Conservation (phyloP, 1,139 yeast genomes). For the Groenewaldozyma auringiensis region DNA sequence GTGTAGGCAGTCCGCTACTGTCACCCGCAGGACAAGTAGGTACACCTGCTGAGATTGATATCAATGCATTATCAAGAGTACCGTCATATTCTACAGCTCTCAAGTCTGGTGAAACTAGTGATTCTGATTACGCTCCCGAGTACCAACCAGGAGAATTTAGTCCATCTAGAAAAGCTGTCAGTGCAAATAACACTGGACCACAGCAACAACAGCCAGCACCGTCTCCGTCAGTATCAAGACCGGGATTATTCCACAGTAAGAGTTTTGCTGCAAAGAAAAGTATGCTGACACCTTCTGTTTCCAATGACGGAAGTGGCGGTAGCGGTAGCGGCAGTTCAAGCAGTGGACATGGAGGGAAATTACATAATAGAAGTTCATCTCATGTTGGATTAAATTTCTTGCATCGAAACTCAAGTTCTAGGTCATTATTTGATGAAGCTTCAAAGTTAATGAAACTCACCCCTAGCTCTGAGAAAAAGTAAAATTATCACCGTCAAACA, state of each 20-base stretch:
- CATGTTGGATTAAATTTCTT: constrained; percentile 14
- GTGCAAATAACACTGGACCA: constrained; percentile 1
- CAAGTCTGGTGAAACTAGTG: constrained; percentile 20
- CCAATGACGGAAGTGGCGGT: background rate
- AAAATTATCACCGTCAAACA: too few species aligned
- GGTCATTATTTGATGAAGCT: constrained; percentile 19
- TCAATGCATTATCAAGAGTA: constrained; percentile 50
- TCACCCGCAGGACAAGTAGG: constrained; percentile 13
- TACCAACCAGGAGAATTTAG: constrained; percentile 12
- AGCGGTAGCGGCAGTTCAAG: constrained; percentile 7
- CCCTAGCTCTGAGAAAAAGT: constrained; percentile 8
- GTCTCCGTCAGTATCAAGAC: background rate
- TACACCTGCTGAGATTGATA: constrained; percentile 31
- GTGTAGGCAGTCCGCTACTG: constrained; percentile 15
- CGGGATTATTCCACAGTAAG: background rate
- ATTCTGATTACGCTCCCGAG: constrained; percentile 26
- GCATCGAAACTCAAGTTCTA: constrained; percentile 15
- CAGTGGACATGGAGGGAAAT: background rate
- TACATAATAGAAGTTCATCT: constrained; percentile 9
- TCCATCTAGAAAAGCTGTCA: constrained; percentile 7
- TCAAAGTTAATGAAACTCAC: constrained; percentile 15
- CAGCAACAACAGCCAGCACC: background rate
- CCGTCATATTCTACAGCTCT: constrained; percentile 78
- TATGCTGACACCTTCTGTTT: background rate
- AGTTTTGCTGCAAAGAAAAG: background rate